Evolutionary conservation across 1,284 basidiomycete genomes (phyloP).

Genomic region (Moniliophthora roreri): DNA sequence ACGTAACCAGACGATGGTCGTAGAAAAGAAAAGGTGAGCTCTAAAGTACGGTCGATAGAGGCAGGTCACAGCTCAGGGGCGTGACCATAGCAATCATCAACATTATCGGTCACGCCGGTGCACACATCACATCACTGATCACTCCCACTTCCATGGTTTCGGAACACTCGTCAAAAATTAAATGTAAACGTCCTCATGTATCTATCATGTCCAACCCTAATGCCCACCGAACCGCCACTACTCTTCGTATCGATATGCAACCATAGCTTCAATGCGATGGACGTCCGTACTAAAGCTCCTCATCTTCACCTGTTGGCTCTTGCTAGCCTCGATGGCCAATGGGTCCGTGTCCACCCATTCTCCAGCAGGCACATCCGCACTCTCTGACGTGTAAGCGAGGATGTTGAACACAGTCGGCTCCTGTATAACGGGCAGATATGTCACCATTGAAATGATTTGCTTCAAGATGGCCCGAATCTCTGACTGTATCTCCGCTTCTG

Average conservation of each 20-base stretch:
- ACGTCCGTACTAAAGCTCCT: slow-evolving; percentile 90
- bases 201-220: neutral
- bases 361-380: slow-evolving; percentile 83
- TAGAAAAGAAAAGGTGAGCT: slow-evolving; percentile 23
- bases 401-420: slow-evolving; percentile 97
- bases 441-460: slow-evolving; percentile 96
- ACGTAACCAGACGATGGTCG: slow-evolving; percentile 29
- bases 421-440: slow-evolving; percentile 93
- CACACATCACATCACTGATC: slow-evolving; percentile 2
- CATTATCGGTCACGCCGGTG: neutral
- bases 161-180: neutral
- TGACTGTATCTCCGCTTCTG: slow-evolving; percentile 92
- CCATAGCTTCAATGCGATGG: slow-evolving; percentile 89
- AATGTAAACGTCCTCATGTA: neutral
- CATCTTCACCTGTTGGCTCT: slow-evolving; percentile 95
- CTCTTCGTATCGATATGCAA: slow-evolving; percentile 76
- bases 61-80: slow-evolving; percentile 9
- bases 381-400: slow-evolving; percentile 88
- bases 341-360: slow-evolving; percentile 97
- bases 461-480: slow-evolving; percentile 98
- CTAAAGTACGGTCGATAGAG: slow-evolving; percentile 21
- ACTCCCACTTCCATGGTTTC: slow-evolving; percentile 10
- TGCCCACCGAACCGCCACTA: slow-evolving; percentile 24
- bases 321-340: slow-evolving; percentile 90
- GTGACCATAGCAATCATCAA: slow-evolving; percentile 15